Evolutionary conservation across 2,329 filamentous ascomycete species (phyloP), one percentile per base, ranked within the genome.

Genomic region (Penicillium sp.): DNA sequence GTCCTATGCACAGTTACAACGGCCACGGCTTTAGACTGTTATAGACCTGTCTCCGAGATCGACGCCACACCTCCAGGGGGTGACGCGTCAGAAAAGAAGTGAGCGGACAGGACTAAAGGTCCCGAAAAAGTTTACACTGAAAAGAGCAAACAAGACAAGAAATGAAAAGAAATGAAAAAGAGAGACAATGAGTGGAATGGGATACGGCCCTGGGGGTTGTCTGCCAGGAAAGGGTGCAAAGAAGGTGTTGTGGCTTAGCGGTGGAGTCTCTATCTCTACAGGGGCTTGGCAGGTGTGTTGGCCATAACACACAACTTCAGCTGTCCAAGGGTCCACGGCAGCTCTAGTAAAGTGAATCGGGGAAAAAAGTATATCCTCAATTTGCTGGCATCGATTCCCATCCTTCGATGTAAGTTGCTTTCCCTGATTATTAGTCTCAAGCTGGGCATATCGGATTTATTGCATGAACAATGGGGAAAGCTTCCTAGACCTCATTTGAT

Each of bases 21-120:
- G 31, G 27, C 14, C 41, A 53, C 46, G 45, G 47, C 25, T 53
- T 43, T 33, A 40, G 37, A 53, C 23, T 42, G 46, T 29, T 54
- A 41, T 44, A 42, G 41, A 47, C 43, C n/a, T 41, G 44, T 53
- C 45, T 26, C 37, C 43, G 51, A 20, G 18, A 47, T 18, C 48
- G 35, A 35, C 45, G 58, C 45, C 60, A 63, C 58, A 57, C 52
- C 55, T 51, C 56, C 55, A 49, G 55, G 57, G 58, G 51, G 42
- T 58, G 55, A 58, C 51, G 44, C 33, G 48, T 58, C 47, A 25
- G 40, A 42, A 53, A 55, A 58, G 53, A 49, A 64, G 55, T 45
- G 57, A 61, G 52, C 45, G 49, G 44, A 59, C 44, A 46, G 59
- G 55, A 26, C 20, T 26, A 40, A 49, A 37, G 49, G 42, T 45